Evolutionary conservation across 2,329 filamentous ascomycete species (phyloP).

Genomic region (Aspergillus ruber): DNA sequence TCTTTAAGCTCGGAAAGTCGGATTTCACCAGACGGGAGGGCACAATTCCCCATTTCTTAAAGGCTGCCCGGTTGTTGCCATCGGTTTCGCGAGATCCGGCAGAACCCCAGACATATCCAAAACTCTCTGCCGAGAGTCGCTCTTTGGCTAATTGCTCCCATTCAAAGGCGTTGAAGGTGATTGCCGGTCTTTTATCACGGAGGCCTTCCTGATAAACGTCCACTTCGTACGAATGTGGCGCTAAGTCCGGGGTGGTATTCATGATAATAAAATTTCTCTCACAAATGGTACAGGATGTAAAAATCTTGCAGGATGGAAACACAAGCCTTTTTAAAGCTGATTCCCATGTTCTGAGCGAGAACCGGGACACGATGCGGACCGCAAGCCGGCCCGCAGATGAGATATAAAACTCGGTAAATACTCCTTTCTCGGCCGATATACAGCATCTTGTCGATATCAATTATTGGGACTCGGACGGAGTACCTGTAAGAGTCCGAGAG

Average conservation of each 20-base stretch:
- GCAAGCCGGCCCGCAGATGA: too few relatives aligned
- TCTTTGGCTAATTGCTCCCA: constrained; percentile 49
- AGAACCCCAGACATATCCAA: constrained; percentile 54
- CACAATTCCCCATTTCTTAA: constrained; percentile 23
- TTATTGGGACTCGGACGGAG: too few relatives aligned
- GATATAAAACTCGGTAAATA: too few relatives aligned
- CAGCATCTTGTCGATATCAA: too few relatives aligned
- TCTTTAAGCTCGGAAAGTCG: constrained; percentile 41
- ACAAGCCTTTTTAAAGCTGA: too few relatives aligned
- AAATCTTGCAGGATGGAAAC: too few relatives aligned
- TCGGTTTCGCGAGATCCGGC: constrained; percentile 37
- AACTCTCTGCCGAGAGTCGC: constrained; percentile 44
- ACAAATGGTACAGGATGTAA: too few relatives aligned
- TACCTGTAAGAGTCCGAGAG: too few relatives aligned
- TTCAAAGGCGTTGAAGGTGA: constrained; percentile 52
- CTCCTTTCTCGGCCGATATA: too few relatives aligned
- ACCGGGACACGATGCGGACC: too few relatives aligned
- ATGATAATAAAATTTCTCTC: too few relatives aligned
- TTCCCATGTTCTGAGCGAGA: too few relatives aligned
- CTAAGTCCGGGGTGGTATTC: not conserved
- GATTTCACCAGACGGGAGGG: constrained; percentile 20
- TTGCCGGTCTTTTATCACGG: constrained; percentile 7
- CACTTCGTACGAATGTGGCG: not conserved
- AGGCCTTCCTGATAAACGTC: not conserved
- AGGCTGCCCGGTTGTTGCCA: constrained; percentile 24